These are phyloP conservation scores for Teunomyces gatunensis DNA, from an alignment of 805 yeast genomes.

Conservation along the genomic window DNA sequence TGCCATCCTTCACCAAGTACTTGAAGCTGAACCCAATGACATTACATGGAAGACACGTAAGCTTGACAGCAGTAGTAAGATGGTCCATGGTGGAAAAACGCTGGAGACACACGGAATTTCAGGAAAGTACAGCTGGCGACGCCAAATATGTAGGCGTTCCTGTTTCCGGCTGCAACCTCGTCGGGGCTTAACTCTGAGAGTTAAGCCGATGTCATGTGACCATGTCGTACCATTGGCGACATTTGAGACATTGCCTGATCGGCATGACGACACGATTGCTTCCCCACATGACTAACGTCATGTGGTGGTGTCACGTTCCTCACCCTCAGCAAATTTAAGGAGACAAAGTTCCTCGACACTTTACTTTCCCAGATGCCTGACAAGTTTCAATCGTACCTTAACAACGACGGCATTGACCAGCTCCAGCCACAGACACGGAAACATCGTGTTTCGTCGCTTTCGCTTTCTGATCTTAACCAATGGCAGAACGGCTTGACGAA, in stretches of 20 bases:
- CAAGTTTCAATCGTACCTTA: slow-evolving; percentile 50
- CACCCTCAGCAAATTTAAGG: background rate
- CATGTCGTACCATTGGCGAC: background rate
- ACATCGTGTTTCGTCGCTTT: slow-evolving; percentile 62
- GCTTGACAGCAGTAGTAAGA: background rate
- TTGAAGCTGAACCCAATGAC: slow-evolving; percentile 11
- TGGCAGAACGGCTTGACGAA: slow-evolving; percentile 53
- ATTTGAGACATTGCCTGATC: no score
- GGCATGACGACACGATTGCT: background rate
- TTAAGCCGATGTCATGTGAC: background rate
- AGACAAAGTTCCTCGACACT: background rate
- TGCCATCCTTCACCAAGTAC: slow-evolving; percentile 14
- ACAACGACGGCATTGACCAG: slow-evolving; percentile 71
- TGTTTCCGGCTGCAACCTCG: background rate
- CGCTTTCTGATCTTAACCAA: slow-evolving; percentile 63
- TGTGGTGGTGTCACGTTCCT: background rate
- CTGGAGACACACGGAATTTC: background rate
- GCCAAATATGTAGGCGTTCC: background rate
- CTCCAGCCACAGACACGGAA: slow-evolving; percentile 60
- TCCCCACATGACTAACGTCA: background rate
- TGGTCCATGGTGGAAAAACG: background rate
- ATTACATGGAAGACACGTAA: slow-evolving; percentile 15
- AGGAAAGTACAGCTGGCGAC: no score
- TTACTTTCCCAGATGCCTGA: background rate
- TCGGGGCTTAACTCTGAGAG: background rate